Base-by-base conservation (phyloP, 2,329 filamentous ascomycete species). In the Plenodomus lindquistii region DNA sequence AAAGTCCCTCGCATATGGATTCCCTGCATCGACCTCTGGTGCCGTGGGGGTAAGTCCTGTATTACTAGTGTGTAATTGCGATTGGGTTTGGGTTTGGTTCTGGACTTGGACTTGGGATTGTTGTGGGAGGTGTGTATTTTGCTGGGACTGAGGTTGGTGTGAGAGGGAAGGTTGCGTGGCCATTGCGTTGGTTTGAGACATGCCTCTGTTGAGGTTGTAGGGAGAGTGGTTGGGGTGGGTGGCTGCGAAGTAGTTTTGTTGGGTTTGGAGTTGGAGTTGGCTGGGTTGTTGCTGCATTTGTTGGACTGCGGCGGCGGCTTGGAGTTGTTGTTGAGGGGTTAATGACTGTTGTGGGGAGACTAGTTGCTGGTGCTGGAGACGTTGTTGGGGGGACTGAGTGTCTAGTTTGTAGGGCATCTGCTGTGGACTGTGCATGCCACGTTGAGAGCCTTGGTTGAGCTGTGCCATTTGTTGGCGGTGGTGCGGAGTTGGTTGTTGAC, bases 391-490 rank as follows among this genome's bases (percentile, higher is more conserved):
- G 11, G 59, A 57, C 35, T 52, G 55, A n/a, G 52, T 56, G 17
- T 50, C 58, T 1, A 58, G 27, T 15, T 52, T 63, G 44, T 58
- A 60, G 4, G 54, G 31, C 16, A 56, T 48, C 42, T 63, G 60
- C n/a, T 60, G 59, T 8, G 59, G 60, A 34, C 55, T 62, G 29
- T 48, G 18, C 34, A 52, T 31, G 9, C 42, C 40, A 11, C 48
- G 50, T 17, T 47, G 43, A 0, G 40, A 34, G 22, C 50, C 50
- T 36, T 60, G 62, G 8, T 62, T 62, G 31, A 64, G 59, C 40
- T 65, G 60, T 16, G 59, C 52, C 1, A 63, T 46, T 20, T 65
- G 62, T 27, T 63, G 62, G 13, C 57, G 57, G 38, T 64, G 60
- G 7, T 48, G 55, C 15, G 54, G 51, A 2, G 46, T 39, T 6